Evolutionary conservation across 2,329 filamentous ascomycete species (phyloP).

Genomic region (Fusarium secorum): DNA sequence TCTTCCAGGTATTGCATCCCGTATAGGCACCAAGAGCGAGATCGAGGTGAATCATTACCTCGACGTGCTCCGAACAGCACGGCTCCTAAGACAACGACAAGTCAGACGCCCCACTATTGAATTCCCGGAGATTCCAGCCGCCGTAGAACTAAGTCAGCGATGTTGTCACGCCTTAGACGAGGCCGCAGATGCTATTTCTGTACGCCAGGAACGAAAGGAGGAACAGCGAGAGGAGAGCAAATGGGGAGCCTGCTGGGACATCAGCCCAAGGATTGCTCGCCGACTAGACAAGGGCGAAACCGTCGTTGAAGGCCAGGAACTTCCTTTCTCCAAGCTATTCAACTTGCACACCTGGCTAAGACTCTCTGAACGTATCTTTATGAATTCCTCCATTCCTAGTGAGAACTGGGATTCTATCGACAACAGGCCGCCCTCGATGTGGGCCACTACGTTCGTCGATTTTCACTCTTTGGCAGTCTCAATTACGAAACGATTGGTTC

Average conservation of each 20-base stretch:
- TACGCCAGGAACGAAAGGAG: slow-evolving; percentile 70
- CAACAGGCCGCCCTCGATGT: slow-evolving; percentile 72
- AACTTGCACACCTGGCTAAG: slow-evolving; percentile 66
- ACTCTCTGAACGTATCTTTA: slow-evolving; percentile 74
- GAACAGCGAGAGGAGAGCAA: slow-evolving; percentile 64
- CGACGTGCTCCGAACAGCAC: slow-evolving; percentile 63
- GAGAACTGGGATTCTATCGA: slow-evolving; percentile 73
- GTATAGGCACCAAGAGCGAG: slow-evolving; percentile 75
- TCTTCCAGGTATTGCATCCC: slow-evolving; percentile 66
- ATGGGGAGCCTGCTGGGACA: slow-evolving; percentile 72
- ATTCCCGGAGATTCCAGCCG: slow-evolving; percentile 71
- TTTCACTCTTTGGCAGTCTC: slow-evolving; percentile 74
- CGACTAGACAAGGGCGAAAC: slow-evolving; percentile 40
- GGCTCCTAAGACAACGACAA: slow-evolving; percentile 52
- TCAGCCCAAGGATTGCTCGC: slow-evolving; percentile 56
- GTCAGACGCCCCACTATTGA: slow-evolving; percentile 47
- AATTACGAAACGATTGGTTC: slow-evolving; percentile 74
- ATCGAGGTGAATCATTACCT: slow-evolving; percentile 78
- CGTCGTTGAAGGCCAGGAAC: slow-evolving; percentile 34
- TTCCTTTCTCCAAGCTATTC: slow-evolving; percentile 66
- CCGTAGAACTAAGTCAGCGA: slow-evolving; percentile 72
- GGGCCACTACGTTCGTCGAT: slow-evolving; percentile 78
- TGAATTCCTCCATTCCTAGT: slow-evolving; percentile 71
- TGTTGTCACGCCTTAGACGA: slow-evolving; percentile 72
- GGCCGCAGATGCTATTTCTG: slow-evolving; percentile 71